These are phyloP conservation scores for Rachicladosporium sp. DNA, from an alignment of 2,329 filamentous ascomycete species.

Conservation along the genomic window DNA sequence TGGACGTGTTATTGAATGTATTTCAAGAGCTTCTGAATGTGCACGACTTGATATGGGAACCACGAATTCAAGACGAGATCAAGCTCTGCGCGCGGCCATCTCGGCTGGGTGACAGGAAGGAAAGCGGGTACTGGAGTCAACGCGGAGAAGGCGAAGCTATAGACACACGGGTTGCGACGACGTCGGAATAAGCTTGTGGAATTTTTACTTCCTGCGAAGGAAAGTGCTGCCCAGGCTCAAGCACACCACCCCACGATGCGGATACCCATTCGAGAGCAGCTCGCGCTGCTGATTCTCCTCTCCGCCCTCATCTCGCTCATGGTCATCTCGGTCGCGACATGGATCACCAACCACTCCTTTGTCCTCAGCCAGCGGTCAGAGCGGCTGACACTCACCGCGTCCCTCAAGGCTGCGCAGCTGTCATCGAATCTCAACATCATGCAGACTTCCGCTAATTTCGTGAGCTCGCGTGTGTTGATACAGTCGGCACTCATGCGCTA, in stretches of 20 bases:
- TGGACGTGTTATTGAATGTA: no score
- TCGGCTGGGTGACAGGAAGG: no score
- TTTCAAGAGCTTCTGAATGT: no score
- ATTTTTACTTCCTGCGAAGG: no score
- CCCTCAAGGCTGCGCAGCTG: constrained; percentile 74
- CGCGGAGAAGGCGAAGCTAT: no score
- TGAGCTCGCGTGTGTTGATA: constrained; percentile 50
- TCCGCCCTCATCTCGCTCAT: constrained; percentile 63
- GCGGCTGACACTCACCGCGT: constrained; percentile 65
- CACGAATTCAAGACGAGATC: no score
- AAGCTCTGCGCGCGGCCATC: no score
- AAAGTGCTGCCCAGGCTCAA: constrained; percentile 1
- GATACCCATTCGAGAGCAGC: constrained; percentile 77
- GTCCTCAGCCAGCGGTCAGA: constrained; percentile 42
- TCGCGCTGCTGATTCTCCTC: constrained; percentile 65
- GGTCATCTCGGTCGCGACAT: constrained; percentile 67
- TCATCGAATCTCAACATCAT: constrained; percentile 67
- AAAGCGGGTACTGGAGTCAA: no score
- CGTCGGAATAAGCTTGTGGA: no score
- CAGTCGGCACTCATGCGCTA: constrained; percentile 41
- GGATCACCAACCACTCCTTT: constrained; percentile 48
- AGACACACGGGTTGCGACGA: no score
- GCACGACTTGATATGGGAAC: no score
- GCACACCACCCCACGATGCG: constrained; percentile 44
- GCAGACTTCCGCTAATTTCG: constrained; percentile 59